Base-by-base conservation (phyloP, 2,329 filamentous ascomycete species). In the Calonectria hongkongensis region DNA sequence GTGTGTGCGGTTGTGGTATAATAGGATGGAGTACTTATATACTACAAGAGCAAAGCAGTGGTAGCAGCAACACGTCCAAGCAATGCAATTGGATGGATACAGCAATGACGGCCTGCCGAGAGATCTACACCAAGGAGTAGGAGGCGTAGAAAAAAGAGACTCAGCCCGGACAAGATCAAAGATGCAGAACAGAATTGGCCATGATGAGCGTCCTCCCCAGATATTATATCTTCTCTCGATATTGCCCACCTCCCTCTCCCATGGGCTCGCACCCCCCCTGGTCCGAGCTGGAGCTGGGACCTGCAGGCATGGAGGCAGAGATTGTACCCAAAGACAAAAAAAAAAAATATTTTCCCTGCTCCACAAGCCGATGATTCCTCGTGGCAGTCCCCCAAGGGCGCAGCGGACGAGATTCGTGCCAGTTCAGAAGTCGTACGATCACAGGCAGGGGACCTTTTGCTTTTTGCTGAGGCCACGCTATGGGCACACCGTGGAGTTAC, bases 281-380 rank as follows among this genome's bases (percentile, higher is more conserved):
- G 45, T 68, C 72, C 72, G 54, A 69, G 68, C 68, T 54, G 50
- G 54, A 69, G 68, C 68, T 54, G 50, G 54, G 51, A 68, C 73
- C 64, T 41, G 58, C 72, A 71, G 68, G 70, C 76, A 66, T 65
- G 36, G 48, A 66, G 66, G 62, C 45, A 74, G 68, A 76, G 68
- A 75, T 73, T 75, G 67, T 70, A 50, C 66, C 48, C 68, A 75
- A 72, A 72, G 66, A 47, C 68, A 76, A 60, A 68, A 66, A 15
- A 74, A 70, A 69, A 74, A 73, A 67, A 27, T 67, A 50, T 67
- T 48, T 60, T 47, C 36, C 21, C 56, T 73, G 77, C 78, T 80
- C 78, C 78, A 80, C 78, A 80, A 76, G 78, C 78, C 78, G 78
- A 77, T 67, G 68, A 75, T 77, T 80, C 76, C 74, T 79, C 73